Conservation (phyloP, 345 rosid species). For the Gossypioides kirkii region DNA sequence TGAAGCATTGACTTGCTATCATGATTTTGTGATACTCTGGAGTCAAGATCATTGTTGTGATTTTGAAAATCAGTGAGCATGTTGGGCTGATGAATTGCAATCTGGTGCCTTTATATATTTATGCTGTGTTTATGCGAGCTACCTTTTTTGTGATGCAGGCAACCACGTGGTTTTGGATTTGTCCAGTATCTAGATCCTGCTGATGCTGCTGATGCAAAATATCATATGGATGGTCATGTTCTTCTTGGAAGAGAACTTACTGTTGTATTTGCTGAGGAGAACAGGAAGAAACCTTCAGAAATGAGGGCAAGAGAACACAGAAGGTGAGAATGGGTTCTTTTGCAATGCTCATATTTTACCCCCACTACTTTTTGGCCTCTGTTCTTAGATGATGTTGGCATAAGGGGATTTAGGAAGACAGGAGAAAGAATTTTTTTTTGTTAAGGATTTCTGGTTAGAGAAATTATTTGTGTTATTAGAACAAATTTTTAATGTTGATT, state of each 20-base stretch:
- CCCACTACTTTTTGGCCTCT: background rate
- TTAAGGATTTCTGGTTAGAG: background rate
- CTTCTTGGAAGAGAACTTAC: slow-evolving; percentile 73
- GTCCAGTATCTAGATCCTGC: slow-evolving; percentile 33
- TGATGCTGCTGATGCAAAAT: slow-evolving; percentile 65
- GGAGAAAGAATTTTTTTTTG: background rate
- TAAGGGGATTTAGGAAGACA: background rate
- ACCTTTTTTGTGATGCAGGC: background rate
- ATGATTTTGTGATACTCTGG: slow-evolving; percentile 12
- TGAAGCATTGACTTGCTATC: slow-evolving; percentile 23
- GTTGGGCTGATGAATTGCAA: background rate
- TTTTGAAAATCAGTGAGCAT: slow-evolving; percentile 9
- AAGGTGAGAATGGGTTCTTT: slow-evolving; percentile 31
- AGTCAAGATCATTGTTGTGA: slow-evolving; percentile 9
- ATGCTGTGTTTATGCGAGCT: background rate
- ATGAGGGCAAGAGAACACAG: slow-evolving; percentile 71
- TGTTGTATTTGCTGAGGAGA: slow-evolving; percentile 86
- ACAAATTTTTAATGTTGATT: background rate
- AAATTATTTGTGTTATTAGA: background rate
- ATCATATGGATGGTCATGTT: slow-evolving; percentile 76
- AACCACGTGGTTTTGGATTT: slow-evolving; percentile 9
- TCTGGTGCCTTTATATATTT: background rate
- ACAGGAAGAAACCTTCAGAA: slow-evolving; percentile 86
- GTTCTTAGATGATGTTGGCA: background rate
- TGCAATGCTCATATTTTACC: slow-evolving; percentile 1